A percentile compares a stretch with the other conserved stretches of the same genome.
These are phyloP conservation scores for Theileria parva DNA, from an alignment of 169 alveolate species.

Conservation along the genomic window DNA sequence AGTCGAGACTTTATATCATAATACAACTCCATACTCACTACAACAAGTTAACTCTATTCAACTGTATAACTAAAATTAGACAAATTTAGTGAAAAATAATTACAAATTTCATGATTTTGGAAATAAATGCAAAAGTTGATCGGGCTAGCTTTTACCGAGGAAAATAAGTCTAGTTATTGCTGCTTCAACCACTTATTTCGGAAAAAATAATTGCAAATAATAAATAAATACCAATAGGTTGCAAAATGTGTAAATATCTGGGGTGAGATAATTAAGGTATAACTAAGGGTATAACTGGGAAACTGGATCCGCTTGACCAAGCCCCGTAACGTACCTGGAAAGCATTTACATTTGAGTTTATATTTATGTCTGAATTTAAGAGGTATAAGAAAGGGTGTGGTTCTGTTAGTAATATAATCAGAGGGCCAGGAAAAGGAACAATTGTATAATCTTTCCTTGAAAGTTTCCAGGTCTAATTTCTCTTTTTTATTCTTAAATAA, in stretches of 20 bases:
- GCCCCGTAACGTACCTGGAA: slow-evolving; percentile 11
- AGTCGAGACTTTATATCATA: background rate
- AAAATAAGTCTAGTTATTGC: too few relatives aligned
- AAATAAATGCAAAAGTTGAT: too few relatives aligned
- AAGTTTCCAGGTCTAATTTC: slow-evolving; percentile 24
- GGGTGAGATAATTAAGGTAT: background rate
- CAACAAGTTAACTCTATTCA: too few relatives aligned
- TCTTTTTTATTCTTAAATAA: slow-evolving; percentile 35
- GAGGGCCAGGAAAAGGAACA: slow-evolving; percentile 47
- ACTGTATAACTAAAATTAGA: too few relatives aligned
- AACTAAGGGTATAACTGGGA: too few relatives aligned
- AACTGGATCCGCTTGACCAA: too few relatives aligned
- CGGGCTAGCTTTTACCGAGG: too few relatives aligned
- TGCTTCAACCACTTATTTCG: too few relatives aligned
- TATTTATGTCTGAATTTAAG: slow-evolving; percentile 41
- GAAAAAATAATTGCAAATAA: too few relatives aligned
- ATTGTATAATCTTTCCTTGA: slow-evolving; percentile 26
- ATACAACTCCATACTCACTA: background rate
- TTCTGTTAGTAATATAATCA: slow-evolving; percentile 43
- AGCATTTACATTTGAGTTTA: slow-evolving; percentile 43
- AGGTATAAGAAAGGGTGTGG: slow-evolving; percentile 60
- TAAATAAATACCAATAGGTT: background rate
- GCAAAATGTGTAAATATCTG: background rate
- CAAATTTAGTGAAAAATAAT: too few relatives aligned
- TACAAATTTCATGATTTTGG: background rate